Evolutionary conservation across 2,329 filamentous ascomycete genomes (phyloP).

Genomic region (Botrytis hyacinthi): DNA sequence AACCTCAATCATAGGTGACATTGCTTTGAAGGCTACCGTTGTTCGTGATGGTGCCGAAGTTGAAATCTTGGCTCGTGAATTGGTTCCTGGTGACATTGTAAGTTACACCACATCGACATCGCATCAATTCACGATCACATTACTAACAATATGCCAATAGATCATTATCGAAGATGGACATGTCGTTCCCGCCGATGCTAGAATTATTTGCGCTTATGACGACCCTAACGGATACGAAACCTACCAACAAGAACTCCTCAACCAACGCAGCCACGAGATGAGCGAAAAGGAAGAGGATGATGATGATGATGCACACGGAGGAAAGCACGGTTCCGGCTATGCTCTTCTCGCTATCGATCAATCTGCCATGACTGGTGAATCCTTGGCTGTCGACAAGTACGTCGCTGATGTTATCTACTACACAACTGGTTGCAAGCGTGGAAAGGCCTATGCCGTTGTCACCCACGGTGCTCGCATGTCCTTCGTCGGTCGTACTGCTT

Average conservation of each 20-base stretch:
- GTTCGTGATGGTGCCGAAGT: slow-evolving; percentile 66
- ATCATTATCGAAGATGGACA: slow-evolving; percentile 70
- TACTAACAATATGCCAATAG: slow-evolving; percentile 39
- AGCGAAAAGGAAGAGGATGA: slow-evolving; percentile 56
- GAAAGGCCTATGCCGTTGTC: slow-evolving; percentile 70
- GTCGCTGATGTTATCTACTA: slow-evolving; percentile 76
- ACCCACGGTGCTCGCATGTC: slow-evolving; percentile 67
- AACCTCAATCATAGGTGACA: slow-evolving; percentile 53
- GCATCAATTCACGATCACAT: not conserved
- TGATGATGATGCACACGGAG: slow-evolving; percentile 51
- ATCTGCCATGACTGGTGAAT: slow-evolving; percentile 79
- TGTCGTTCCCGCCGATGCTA: slow-evolving; percentile 67
- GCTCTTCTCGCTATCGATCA: slow-evolving; percentile 71
- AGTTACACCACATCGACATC: slow-evolving; percentile 37
- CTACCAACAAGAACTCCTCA: slow-evolving; percentile 64
- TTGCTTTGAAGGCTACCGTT: slow-evolving; percentile 70
- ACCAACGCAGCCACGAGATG: slow-evolving; percentile 58
- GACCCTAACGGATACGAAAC: slow-evolving; percentile 64
- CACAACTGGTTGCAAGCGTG: slow-evolving; percentile 79
- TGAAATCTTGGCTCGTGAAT: slow-evolving; percentile 69
- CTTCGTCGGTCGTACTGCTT: slow-evolving; percentile 74
- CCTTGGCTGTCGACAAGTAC: slow-evolving; percentile 75
- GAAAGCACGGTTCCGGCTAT: slow-evolving; percentile 57
- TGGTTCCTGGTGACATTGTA: slow-evolving; percentile 75
- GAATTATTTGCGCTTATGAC: slow-evolving; percentile 71